Evolutionary conservation across 495 filamentous ascomycete species (phyloP).

Genomic region (Achaetomiella virescens): DNA sequence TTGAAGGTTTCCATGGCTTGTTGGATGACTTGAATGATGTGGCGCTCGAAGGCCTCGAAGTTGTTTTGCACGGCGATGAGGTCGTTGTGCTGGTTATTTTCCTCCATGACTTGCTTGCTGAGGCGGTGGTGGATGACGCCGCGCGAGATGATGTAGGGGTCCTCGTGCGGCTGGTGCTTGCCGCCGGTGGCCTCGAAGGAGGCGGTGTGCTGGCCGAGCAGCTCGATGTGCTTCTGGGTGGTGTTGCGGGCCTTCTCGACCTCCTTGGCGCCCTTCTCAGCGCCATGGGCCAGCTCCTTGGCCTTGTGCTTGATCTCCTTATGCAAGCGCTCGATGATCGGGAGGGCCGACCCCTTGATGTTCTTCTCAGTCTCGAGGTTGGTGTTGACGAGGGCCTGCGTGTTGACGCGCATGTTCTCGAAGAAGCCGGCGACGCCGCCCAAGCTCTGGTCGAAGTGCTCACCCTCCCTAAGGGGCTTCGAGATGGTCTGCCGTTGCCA

Average conservation of each 20-base stretch:
- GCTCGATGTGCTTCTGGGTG: constrained; percentile 94
- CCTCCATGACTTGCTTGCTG: constrained; percentile 84
- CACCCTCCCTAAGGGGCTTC: constrained; percentile 75
- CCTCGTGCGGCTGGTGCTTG: constrained; percentile 60
- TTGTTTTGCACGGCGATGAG: constrained; percentile 81
- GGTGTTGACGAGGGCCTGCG: constrained; percentile 79
- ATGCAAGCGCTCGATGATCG: constrained; percentile 83
- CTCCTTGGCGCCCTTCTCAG: constrained; percentile 77
- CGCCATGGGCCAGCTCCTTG: constrained; percentile 80
- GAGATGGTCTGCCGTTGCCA: constrained; percentile 58
- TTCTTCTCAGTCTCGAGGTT: constrained; percentile 84
- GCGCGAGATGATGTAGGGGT: constrained; percentile 83
- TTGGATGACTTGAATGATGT: constrained; percentile 79
- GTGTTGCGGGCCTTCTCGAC: constrained; percentile 80
- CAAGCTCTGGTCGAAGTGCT: constrained; percentile 83
- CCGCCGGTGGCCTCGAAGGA: constrained; percentile 63
- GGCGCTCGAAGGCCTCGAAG: constrained; percentile 81
- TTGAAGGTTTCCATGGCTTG: constrained; percentile 72
- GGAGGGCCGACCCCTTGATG: constrained; percentile 74
- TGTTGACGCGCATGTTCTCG: constrained; percentile 87
- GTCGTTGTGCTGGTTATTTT: constrained; percentile 91
- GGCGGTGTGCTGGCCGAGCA: constrained; percentile 77
- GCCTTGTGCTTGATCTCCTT: constrained; percentile 92
- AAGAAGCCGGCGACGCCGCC: constrained; percentile 85
- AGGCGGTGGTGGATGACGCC: constrained; percentile 76